These are phyloP conservation scores for Saturnispora saitoi DNA, from an alignment of 805 yeast species.

Conservation along the genomic window DNA sequence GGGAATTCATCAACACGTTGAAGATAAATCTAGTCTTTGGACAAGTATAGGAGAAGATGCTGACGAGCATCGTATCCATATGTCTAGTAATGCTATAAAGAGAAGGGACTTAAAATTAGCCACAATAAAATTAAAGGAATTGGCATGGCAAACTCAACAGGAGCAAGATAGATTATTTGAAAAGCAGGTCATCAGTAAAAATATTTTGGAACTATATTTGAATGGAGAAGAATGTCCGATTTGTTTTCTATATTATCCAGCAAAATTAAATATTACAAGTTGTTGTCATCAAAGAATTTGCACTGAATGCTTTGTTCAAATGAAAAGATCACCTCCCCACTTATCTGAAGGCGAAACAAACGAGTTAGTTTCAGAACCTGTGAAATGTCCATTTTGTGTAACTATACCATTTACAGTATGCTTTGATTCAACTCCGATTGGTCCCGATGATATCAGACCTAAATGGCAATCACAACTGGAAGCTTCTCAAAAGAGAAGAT, in stretches of 20 bases:
- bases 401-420: slow-evolving; percentile 60
- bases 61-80: slow-evolving; percentile 49
- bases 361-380: slow-evolving; percentile 73
- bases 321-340: slow-evolving; percentile 85
- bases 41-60: slow-evolving; percentile 49
- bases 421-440: slow-evolving; percentile 40
- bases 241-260: slow-evolving; percentile 82
- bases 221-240: slow-evolving; percentile 84
- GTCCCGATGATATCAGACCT: slow-evolving; percentile 72
- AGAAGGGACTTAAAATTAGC: slow-evolving; percentile 42
- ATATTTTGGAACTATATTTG: slow-evolving; percentile 54
- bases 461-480: slow-evolving; percentile 80
- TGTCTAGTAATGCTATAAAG: slow-evolving; percentile 36
- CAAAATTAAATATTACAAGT: slow-evolving; percentile 64
- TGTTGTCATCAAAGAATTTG: slow-evolving; percentile 94
- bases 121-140: slow-evolving; percentile 32
- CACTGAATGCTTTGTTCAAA: slow-evolving; percentile 94
- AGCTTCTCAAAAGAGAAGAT: slow-evolving; percentile 66
- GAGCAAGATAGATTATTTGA: slow-evolving; percentile 24
- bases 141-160: slow-evolving; percentile 24
- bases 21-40: slow-evolving; percentile 43
- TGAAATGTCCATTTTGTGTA: slow-evolving; percentile 91
- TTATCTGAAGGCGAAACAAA: slow-evolving; percentile 36
- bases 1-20: slow-evolving; percentile 4
- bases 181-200: slow-evolving; percentile 33